phyloP scores from a whole-genome alignment of 106 monocot genomes.

The Dioscorea zingiberensis region DNA sequence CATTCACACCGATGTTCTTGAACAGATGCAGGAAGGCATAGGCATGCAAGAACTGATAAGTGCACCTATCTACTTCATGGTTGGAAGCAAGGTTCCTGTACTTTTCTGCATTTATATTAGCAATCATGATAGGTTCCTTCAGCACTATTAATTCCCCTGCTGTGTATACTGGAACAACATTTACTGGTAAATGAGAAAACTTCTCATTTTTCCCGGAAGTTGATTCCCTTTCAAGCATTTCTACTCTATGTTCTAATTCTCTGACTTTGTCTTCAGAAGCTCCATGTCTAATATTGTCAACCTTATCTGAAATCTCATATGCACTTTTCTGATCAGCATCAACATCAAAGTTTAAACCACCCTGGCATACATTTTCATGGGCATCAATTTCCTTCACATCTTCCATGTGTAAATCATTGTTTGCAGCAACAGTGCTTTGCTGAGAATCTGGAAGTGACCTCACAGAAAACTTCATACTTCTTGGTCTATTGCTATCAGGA shows the following conservation, averaged over 20 bases:
- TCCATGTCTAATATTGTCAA: slow-evolving; percentile 16
- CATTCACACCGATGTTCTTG: slow-evolving; percentile 78
- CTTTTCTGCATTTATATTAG: no score
- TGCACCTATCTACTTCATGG: no score
- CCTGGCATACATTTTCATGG: slow-evolving; percentile 18
- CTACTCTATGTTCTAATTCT: slow-evolving; percentile 57
- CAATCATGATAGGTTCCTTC: no score
- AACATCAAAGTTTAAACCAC: slow-evolving; percentile 2
- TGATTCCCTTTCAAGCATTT: slow-evolving; percentile 71
- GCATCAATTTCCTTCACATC: slow-evolving; percentile 67
- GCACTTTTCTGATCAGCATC: slow-evolving; percentile 9
- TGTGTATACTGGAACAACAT: no score
- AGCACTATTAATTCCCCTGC: no score
- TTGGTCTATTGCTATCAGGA: slow-evolving; percentile 17
- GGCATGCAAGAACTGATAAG: slow-evolving; percentile 86
- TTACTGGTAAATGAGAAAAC: no score
- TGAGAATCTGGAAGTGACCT: slow-evolving; percentile 14
- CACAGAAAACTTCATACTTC: slow-evolving; percentile 34
- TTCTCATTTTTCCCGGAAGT: slow-evolving; percentile 31
- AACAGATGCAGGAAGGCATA: slow-evolving; percentile 86
- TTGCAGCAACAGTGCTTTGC: slow-evolving; percentile 2
- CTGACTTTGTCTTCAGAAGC: slow-evolving; percentile 28
- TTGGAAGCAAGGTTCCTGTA: no score
- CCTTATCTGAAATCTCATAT: slow-evolving; percentile 9
- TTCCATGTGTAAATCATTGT: slow-evolving; percentile 24